Evolutionary conservation across 202 grass and related monocot genomes (phyloP).

Genomic region (Alloteropsis angusta): DNA sequence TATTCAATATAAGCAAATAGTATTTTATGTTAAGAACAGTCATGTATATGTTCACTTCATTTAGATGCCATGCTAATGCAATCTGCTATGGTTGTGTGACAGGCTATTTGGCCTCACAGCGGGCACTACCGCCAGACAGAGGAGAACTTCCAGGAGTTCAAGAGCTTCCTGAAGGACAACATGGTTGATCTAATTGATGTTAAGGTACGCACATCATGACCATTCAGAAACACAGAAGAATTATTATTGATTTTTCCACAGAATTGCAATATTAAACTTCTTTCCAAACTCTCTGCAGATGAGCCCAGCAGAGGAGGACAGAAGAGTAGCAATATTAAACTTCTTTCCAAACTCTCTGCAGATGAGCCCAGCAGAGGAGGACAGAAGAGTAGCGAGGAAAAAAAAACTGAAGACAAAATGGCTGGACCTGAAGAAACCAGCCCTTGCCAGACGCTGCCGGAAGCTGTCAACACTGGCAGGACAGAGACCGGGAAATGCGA

Average conservation of each 20-base stretch:
- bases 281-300: constrained; percentile 28
- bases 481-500: background rate
- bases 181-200: constrained; percentile 62
- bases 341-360: background rate
- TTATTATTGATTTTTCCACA: background rate
- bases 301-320: constrained; percentile 49
- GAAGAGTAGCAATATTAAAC: background rate
- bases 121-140: constrained; percentile 83
- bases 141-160: constrained; percentile 87
- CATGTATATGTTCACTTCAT: background rate
- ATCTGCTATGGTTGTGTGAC: constrained; percentile 14
- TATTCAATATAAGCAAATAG: background rate
- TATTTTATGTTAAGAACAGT: background rate
- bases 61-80: background rate
- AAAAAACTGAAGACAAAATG: background rate
- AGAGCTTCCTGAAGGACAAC: constrained; percentile 78
- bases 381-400: no score
- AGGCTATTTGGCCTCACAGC: constrained; percentile 95
- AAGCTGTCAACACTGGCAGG: background rate
- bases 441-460: background rate
- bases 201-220: constrained; percentile 36
- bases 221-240: background rate
- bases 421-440: background rate
- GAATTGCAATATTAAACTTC: background rate
- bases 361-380: constrained; percentile 54